phyloP scores from a whole-genome alignment of 2,329 filamentous ascomycete species.

The Sarocladium kiliense region DNA sequence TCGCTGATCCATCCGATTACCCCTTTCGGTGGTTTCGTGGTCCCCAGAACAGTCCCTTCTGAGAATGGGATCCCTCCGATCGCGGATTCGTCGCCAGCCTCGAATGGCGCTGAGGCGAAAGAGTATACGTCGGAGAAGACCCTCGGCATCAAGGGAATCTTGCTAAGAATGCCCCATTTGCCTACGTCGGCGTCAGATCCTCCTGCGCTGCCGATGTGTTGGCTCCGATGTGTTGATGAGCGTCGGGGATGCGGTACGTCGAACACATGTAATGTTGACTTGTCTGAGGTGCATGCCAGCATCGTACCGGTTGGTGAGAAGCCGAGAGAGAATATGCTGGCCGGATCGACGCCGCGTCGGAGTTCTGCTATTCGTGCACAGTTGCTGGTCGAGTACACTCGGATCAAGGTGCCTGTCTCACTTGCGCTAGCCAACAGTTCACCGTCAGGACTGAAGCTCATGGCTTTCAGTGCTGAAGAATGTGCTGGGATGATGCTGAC shows the following conservation, averaged over 20 bases:
- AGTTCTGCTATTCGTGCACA: conserved; percentile 80
- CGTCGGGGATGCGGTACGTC: conserved; percentile 63
- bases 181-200: conserved; percentile 42
- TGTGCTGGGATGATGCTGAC: conserved; percentile 95
- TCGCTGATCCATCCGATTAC: conserved; percentile 81
- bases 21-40: conserved; percentile 66
- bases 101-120: conserved; percentile 74
- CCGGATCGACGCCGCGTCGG: conserved; percentile 81
- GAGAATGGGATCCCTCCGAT: conserved; percentile 38
- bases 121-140: conserved; percentile 89
- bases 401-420: conserved; percentile 83
- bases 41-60: conserved; percentile 42
- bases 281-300: conserved; percentile 92
- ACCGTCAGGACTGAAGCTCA: conserved; percentile 75
- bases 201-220: conserved; percentile 20
- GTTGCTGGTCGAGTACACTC: conserved; percentile 75
- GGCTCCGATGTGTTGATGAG: conserved; percentile 25
- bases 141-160: conserved; percentile 77
- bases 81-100: conserved; percentile 69
- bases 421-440: conserved; percentile 84
- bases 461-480: conserved; percentile 68
- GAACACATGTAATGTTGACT: conserved; percentile 91
- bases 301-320: conserved; percentile 78
- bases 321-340: conserved; percentile 79
- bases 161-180: conserved; percentile 83